These are phyloP conservation scores for Phoma sp. DNA, from an alignment of 2,329 filamentous ascomycete species.

Conservation along the genomic window DNA sequence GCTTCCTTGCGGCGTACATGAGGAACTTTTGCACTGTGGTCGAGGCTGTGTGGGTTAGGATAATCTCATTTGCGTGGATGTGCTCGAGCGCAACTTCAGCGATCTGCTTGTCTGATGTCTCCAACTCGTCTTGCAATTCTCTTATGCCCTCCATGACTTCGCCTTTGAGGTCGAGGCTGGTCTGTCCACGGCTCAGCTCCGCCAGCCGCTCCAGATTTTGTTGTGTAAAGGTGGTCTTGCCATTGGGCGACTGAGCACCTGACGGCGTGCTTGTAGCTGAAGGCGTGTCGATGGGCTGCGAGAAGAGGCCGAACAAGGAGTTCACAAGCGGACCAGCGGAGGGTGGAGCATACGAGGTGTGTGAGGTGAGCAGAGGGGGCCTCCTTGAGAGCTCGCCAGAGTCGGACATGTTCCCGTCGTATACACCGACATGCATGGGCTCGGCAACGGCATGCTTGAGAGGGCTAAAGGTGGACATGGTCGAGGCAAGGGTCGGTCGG, in stretches of 20 bases:
- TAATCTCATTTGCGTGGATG: slow-evolving; percentile 91
- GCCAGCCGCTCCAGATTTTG: slow-evolving; percentile 49
- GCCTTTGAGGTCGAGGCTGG: slow-evolving; percentile 75
- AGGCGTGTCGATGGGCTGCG: slow-evolving; percentile 65
- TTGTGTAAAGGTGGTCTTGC: slow-evolving; percentile 47
- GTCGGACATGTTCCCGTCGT: slow-evolving; percentile 44
- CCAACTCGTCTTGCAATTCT: slow-evolving; percentile 94
- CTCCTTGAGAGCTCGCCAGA: slow-evolving; percentile 54
- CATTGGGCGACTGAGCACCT: slow-evolving; percentile 58
- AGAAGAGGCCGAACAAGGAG: slow-evolving; percentile 88
- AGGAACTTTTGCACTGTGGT: slow-evolving; percentile 89
- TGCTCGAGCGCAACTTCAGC: slow-evolving; percentile 87
- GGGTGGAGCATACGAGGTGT: slow-evolving; percentile 68
- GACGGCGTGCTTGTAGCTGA: slow-evolving; percentile 61
- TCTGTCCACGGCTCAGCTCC: slow-evolving; percentile 48
- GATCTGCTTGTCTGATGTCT: slow-evolving; percentile 92
- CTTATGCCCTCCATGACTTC: slow-evolving; percentile 94
- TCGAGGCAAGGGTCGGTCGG: slow-evolving; percentile 49
- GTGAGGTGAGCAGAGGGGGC: slow-evolving; percentile 68
- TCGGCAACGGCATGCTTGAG: slow-evolving; percentile 53
- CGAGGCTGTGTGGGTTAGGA: slow-evolving; percentile 87
- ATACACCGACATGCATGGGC: slow-evolving; percentile 40
- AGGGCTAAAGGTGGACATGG: slow-evolving; percentile 57
- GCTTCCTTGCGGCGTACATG: slow-evolving; percentile 83
- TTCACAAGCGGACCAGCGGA: slow-evolving; percentile 63